These are phyloP conservation scores for Venustampulla echinocandica DNA, from an alignment of 495 filamentous ascomycete genomes.

Conservation along the genomic window DNA sequence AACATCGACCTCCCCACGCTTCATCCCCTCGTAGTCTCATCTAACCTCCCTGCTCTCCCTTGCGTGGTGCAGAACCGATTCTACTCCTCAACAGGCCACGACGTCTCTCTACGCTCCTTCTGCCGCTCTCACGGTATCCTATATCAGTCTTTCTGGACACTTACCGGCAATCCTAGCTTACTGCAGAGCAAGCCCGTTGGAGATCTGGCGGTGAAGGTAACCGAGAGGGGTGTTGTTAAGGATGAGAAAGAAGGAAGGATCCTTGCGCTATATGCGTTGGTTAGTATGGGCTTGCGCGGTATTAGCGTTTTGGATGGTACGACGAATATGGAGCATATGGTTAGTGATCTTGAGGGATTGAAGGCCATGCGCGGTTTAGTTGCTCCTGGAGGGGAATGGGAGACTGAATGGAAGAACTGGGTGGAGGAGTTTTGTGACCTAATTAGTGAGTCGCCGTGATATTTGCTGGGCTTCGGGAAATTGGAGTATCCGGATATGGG, in stretches of 20 bases:
- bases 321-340: conserved; percentile 53
- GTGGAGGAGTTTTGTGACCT: conserved; percentile 39
- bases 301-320: conserved; percentile 64
- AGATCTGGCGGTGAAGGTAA: conserved; percentile 42
- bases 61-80: conserved; percentile 73
- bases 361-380: conserved; percentile 41
- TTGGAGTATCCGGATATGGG: no score
- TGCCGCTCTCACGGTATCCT: conserved; percentile 47
- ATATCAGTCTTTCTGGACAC: conserved; percentile 1
- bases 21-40: conserved; percentile 35
- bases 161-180: conserved; percentile 61
- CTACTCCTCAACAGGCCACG: conserved; percentile 50
- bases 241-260: conserved; percentile 35
- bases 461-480: no score
- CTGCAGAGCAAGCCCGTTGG: conserved; percentile 41
- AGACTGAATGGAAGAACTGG: conserved; percentile 37
- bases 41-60: conserved; percentile 43
- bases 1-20: conserved; percentile 54
- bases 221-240: conserved; percentile 33
- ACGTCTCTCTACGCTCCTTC: conserved; percentile 51
- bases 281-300: conserved; percentile 45
- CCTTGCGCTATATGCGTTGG: conserved; percentile 58
- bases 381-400: conserved; percentile 34
- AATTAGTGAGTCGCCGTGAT: no score
- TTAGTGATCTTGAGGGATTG: conserved; percentile 58